Percentiles rank a stretch among this genome's conserved stretches.
phyloP scores from a whole-genome alignment of 140 eudicot genomes.

The Senecio squalidus region DNA sequence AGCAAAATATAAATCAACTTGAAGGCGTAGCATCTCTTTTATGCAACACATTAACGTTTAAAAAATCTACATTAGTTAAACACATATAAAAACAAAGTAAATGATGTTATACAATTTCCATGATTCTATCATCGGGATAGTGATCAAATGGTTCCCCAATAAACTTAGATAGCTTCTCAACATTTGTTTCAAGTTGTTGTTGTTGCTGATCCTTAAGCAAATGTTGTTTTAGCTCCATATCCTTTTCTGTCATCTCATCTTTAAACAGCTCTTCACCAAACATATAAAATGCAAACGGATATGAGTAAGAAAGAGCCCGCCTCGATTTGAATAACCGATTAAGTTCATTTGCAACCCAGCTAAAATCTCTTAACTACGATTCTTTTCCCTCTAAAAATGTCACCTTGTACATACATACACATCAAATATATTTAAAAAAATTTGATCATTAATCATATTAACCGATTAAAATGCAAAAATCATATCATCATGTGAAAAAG shows the following conservation, averaged over 20 bases:
- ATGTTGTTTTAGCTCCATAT: slow-evolving; percentile 71
- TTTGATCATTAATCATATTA: too few species aligned
- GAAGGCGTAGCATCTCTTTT: too few species aligned
- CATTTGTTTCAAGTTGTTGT: slow-evolving; percentile 82
- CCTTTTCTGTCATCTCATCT: slow-evolving; percentile 80
- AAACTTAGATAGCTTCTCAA: slow-evolving; percentile 74
- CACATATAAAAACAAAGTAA: too few species aligned
- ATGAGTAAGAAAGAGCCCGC: slow-evolving; percentile 83
- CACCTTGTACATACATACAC: too few species aligned
- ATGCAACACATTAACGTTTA: too few species aligned
- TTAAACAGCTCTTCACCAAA: slow-evolving; percentile 84
- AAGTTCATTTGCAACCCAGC: slow-evolving; percentile 91
- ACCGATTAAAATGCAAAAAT: too few species aligned
- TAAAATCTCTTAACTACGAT: slow-evolving; percentile 63
- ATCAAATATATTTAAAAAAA: too few species aligned
- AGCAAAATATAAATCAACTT: too few species aligned
- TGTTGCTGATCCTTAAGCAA: slow-evolving; percentile 93
- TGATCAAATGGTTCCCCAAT: slow-evolving; percentile 81
- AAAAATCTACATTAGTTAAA: too few species aligned
- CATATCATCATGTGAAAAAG: too few species aligned
- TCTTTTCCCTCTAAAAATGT: slow-evolving; percentile 55
- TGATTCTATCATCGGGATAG: slow-evolving; percentile 40
- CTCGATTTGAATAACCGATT: slow-evolving; percentile 85
- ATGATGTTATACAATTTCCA: too few species aligned
- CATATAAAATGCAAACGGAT: slow-evolving; percentile 95